Evolutionary conservation across 2,329 filamentous ascomycete genomes (phyloP).

Genomic region (Monilinia vaccinii-corymbosi): DNA sequence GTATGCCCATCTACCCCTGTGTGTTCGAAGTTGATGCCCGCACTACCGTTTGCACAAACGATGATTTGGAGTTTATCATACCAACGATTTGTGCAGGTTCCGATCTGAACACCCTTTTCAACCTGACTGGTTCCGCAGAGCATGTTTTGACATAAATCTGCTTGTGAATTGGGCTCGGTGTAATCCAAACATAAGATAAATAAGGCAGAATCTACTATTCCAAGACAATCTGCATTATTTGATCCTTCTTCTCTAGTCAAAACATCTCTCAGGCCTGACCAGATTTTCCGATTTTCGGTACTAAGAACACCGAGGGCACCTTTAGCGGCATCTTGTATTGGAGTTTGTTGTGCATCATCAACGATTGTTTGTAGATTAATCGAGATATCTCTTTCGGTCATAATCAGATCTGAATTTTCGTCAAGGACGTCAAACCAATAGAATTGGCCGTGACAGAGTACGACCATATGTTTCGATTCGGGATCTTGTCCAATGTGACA

Average conservation of each 20-base stretch:
- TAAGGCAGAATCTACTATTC: slow-evolving; percentile 87
- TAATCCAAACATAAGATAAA: slow-evolving; percentile 92
- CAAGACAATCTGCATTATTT: slow-evolving; percentile 93
- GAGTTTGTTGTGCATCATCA: slow-evolving; percentile 79
- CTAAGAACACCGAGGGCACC: slow-evolving; percentile 86
- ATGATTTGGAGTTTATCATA: slow-evolving; percentile 99
- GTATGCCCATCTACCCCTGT: slow-evolving; percentile 97
- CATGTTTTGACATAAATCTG: slow-evolving; percentile 96
- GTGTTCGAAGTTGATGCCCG: slow-evolving; percentile 98
- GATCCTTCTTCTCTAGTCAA: slow-evolving; percentile 77
- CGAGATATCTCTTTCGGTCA: slow-evolving; percentile 89
- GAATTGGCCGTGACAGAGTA: slow-evolving; percentile 89
- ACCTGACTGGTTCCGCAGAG: slow-evolving; percentile 90
- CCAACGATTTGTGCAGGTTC: slow-evolving; percentile 96
- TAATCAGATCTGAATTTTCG: slow-evolving; percentile 88
- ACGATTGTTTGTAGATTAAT: slow-evolving; percentile 88
- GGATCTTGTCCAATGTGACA: slow-evolving; percentile 95
- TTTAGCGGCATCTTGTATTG: slow-evolving; percentile 92
- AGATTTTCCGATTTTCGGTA: slow-evolving; percentile 92
- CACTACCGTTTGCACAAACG: slow-evolving; percentile 96
- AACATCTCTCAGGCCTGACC: slow-evolving; percentile 85
- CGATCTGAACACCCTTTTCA: slow-evolving; percentile 87
- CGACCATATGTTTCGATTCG: slow-evolving; percentile 84
- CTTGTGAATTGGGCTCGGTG: slow-evolving; percentile 70
- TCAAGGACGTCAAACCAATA: slow-evolving; percentile 99